Evolutionary conservation across 2,329 filamentous ascomycete genomes (phyloP), one percentile per base, ranked within the genome.

Genomic region (Metarhizium humberi): DNA sequence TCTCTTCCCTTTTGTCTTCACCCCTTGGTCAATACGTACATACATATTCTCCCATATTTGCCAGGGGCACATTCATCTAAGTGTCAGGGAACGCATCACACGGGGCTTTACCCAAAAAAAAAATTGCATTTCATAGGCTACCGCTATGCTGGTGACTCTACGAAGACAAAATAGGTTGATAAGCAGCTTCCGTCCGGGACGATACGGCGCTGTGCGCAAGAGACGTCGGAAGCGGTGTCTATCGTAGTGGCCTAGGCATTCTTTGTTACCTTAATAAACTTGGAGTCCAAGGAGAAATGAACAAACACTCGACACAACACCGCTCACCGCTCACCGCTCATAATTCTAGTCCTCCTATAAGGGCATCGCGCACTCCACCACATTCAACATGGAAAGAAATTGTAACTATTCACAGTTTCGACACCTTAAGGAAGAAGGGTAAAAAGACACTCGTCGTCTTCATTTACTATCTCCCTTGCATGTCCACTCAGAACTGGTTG

Each of bases 381-480:
- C 11, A 14, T 5, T 40, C 38, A 5, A 11, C 13, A 40, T 11
- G 13, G 13, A 45, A 45, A 45, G 18, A 45, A 25, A 18, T 20
- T 18, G 16, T 13, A 45, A 45, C 42, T 20, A 11, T 45, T 11
- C 42, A 16, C 42, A 20, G 6, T 25, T 45, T 20, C 16, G 6
- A 25, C 42, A 45, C 42, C 34, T 36, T 34, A 8, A 50, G 3
- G 14, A 36, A 32, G n/a, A 36, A 54, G 20, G 25, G 25, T 25
- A 4, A 25, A 25, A 25, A 25, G 25, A 25, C 25, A 25, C 25
- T 25, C 25, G 25, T 25, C 25, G 25, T 25, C 25, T 25, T 25
- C 25, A 25, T 25, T 25, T 25, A 25, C 20, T 25, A 25, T 55
- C 52, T 57, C 58, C 57, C 58, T 59, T 60, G 57, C 58, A 60